Conservation (phyloP, 805 yeast genomes). For the Hanseniaspora guilliermondii region DNA sequence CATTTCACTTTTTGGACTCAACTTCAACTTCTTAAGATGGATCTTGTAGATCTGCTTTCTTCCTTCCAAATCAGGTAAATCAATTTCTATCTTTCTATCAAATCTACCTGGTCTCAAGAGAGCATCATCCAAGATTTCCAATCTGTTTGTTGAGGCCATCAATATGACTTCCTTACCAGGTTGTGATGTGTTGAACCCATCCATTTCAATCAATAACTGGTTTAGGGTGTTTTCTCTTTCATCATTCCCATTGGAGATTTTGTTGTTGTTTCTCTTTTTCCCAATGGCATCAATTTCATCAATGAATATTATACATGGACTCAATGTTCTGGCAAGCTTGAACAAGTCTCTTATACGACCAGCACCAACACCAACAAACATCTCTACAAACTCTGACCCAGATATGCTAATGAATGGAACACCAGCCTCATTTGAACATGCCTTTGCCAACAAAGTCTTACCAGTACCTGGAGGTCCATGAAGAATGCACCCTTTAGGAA, state of each 20-base stretch:
- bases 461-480: conserved; percentile 99
- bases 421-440: conserved; percentile 98
- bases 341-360: conserved; percentile 93
- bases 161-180: conserved; percentile 64
- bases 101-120: conserved; percentile 94
- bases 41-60: conserved; percentile 86
- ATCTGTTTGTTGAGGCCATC: conserved; percentile 92
- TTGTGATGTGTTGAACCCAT: conserved; percentile 81
- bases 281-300: conserved; percentile 99
- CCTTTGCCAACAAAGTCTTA: conserved; percentile 90
- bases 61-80: conserved; percentile 89
- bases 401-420: conserved; percentile 93
- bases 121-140: conserved; percentile 87
- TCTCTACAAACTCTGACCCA: conserved; percentile 95
- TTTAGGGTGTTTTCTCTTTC: conserved; percentile 94
- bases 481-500: conserved; percentile 94
- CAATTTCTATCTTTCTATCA: conserved; percentile 84
- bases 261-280: conserved; percentile 43
- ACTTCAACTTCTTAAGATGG: conserved; percentile 61
- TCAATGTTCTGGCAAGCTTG: conserved; percentile 79
- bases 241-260: conserved; percentile 47
- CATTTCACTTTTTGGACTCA: conserved; percentile 27
- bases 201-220: conserved; percentile 96
- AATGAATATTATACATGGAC: conserved; percentile 91
- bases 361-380: conserved; percentile 99